Conservation (phyloP, 2,329 filamentous ascomycete species). For the Scytalidium sp. region DNA sequence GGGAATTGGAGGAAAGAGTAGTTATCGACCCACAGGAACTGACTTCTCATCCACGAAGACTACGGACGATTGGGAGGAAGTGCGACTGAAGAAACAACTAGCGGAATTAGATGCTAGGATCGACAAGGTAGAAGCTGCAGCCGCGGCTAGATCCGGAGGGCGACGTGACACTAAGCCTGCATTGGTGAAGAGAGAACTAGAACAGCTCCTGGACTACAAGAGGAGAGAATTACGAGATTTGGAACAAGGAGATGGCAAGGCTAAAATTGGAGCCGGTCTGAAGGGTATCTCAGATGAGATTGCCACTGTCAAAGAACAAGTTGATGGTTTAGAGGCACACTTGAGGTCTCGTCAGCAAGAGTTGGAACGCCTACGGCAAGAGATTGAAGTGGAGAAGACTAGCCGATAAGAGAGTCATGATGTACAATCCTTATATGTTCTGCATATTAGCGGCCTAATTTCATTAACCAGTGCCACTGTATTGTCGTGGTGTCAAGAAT, state of each 20-base stretch:
- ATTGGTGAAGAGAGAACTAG: slow-evolving; percentile 88
- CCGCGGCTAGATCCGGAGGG: slow-evolving; percentile 59
- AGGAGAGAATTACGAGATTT: slow-evolving; percentile 71
- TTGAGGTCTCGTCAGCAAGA: slow-evolving; percentile 71
- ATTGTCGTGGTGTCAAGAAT: not conserved
- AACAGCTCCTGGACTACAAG: slow-evolving; percentile 95
- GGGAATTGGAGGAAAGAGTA: slow-evolving; percentile 71
- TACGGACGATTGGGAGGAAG: slow-evolving; percentile 95
- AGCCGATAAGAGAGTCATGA: slow-evolving; percentile 35
- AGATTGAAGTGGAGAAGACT: slow-evolving; percentile 84
- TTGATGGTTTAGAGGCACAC: slow-evolving; percentile 85
- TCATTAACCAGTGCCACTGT: not conserved
- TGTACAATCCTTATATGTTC: not conserved
- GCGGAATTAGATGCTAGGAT: slow-evolving; percentile 87
- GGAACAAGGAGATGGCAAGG: slow-evolving; percentile 68
- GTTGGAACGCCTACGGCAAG: slow-evolving; percentile 70
- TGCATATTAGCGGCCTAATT: not conserved
- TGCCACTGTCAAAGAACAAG: slow-evolving; percentile 86
- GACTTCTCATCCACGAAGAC: slow-evolving; percentile 84
- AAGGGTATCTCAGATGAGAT: slow-evolving; percentile 83
- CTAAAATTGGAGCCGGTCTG: slow-evolving; percentile 66
- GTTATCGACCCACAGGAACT: slow-evolving; percentile 79
- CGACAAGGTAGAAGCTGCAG: slow-evolving; percentile 72
- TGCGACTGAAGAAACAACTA: slow-evolving; percentile 88
- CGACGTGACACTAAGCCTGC: slow-evolving; percentile 79